Percentiles rank a stretch among this genome's conserved stretches.
phyloP scores from a whole-genome alignment of 345 rosid genomes.

The thale cress (Arabidopsis thaliana) region DNA sequence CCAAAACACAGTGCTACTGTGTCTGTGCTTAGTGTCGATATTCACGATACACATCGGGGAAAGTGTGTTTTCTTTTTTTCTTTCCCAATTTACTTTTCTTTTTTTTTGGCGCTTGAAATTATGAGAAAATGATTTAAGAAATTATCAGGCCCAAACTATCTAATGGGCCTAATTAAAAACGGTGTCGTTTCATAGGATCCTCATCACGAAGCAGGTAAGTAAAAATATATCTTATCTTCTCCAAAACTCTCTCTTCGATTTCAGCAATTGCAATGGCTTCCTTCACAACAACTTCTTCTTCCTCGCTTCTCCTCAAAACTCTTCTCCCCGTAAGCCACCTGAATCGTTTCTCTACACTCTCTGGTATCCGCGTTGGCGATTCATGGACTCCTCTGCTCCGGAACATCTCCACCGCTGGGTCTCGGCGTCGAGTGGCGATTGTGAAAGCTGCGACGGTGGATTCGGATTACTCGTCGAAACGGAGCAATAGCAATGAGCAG shows the following conservation, averaged over 20 bases:
- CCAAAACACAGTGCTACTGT: not conserved
- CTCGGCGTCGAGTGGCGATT: conserved; percentile 42
- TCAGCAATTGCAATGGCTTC: conserved; percentile 57
- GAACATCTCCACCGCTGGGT: conserved; percentile 22
- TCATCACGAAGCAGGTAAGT: not conserved
- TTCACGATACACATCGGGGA: not conserved
- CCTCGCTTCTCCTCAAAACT: conserved; percentile 53
- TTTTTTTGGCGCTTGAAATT: too few relatives aligned
- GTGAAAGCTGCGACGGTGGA: conserved; percentile 61
- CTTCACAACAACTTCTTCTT: conserved; percentile 45
- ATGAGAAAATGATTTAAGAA: not conserved
- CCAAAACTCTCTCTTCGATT: conserved; percentile 2
- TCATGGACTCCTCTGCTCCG: conserved; percentile 31
- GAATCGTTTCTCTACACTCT: conserved; percentile 1
- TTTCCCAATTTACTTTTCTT: not conserved
- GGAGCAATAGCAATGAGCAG: conserved; percentile 72
- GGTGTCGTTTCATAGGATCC: not conserved
- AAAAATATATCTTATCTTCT: conserved; percentile 36
- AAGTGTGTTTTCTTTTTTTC: not conserved
- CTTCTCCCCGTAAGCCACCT: conserved; percentile 41
- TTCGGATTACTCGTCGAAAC: conserved; percentile 65
- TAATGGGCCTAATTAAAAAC: not conserved
- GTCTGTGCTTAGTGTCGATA: not conserved
- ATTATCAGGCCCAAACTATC: conserved; percentile 40
- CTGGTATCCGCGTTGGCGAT: conserved; percentile 3